Evolutionary conservation across 2,329 filamentous ascomycete species (phyloP).

Genomic region (Thermochaetoides dissita): DNA sequence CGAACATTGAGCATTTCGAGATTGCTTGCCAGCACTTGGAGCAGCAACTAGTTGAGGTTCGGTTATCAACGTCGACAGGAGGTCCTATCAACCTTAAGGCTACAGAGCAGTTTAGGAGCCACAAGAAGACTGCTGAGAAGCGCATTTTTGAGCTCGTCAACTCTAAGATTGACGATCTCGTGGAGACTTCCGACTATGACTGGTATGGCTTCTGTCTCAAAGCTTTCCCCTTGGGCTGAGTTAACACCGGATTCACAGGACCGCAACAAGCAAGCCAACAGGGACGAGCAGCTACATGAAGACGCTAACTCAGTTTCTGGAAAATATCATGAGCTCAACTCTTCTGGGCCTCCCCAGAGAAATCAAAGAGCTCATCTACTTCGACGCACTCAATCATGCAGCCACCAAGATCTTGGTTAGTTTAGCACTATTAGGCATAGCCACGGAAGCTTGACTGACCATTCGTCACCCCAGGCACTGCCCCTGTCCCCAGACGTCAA

Average conservation of each 20-base stretch:
- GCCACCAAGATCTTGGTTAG: slow-evolving; percentile 67
- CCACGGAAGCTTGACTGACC: not conserved
- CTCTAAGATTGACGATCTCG: slow-evolving; percentile 93
- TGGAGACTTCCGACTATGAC: slow-evolving; percentile 95
- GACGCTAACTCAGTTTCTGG: slow-evolving; percentile 80
- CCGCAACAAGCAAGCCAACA: slow-evolving; percentile 40
- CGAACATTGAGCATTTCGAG: slow-evolving; percentile 95
- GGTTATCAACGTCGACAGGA: slow-evolving; percentile 67
- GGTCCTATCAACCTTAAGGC: slow-evolving; percentile 68
- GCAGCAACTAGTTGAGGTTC: slow-evolving; percentile 67
- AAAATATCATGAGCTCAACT: slow-evolving; percentile 93
- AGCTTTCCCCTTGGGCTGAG: too few relatives aligned
- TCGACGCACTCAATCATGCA: slow-evolving; percentile 85
- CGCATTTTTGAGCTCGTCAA: slow-evolving; percentile 98
- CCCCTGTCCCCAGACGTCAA: slow-evolving; percentile 68
- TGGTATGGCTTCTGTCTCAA: slow-evolving; percentile 40
- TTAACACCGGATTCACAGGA: slow-evolving; percentile 23
- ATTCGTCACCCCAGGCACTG: slow-evolving; percentile 38
- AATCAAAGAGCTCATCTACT: slow-evolving; percentile 96
- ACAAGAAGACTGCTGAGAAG: slow-evolving; percentile 94
- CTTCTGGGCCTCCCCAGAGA: slow-evolving; percentile 83
- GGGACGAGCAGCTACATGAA: slow-evolving; percentile 92
- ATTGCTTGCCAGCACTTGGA: slow-evolving; percentile 83
- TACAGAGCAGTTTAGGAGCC: slow-evolving; percentile 71
- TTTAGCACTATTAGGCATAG: too few relatives aligned